Percentiles rank a stretch among this genome's conserved stretches.
Conservation (phyloP, 768 basidiomycete genomes). For the Termitomyces sp. region DNA sequence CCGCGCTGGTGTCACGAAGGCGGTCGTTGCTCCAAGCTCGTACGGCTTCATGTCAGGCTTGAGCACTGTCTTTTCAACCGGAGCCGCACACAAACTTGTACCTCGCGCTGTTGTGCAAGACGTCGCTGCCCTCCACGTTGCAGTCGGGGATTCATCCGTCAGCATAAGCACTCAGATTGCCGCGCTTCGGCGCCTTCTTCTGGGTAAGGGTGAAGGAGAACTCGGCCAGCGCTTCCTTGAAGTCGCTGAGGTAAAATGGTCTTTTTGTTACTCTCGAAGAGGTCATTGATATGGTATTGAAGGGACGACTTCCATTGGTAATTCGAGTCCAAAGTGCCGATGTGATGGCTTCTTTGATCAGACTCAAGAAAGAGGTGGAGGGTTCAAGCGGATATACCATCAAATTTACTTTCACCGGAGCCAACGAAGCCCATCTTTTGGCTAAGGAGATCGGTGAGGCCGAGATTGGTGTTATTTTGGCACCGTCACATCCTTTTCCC, state of each 20-base stretch:
- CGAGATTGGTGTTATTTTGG: conserved; percentile 41
- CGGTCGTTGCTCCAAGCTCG: conserved; percentile 54
- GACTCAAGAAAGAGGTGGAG: conserved; percentile 63
- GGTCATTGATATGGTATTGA: background rate
- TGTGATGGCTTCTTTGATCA: conserved; percentile 71
- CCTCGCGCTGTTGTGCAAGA: conserved; percentile 60
- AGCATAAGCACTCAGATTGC: conserved; percentile 82
- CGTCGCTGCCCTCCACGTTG: conserved; percentile 61
- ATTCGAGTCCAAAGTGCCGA: conserved; percentile 75
- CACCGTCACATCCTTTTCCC: conserved; percentile 67
- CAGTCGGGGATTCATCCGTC: conserved; percentile 38
- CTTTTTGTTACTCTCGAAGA: conserved; percentile 1
- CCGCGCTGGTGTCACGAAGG: conserved; percentile 54
- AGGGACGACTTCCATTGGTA: conserved; percentile 72
- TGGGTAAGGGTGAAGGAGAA: conserved; percentile 34
- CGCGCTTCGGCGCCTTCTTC: conserved; percentile 59
- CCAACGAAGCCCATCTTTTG: conserved; percentile 61
- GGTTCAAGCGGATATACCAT: conserved; percentile 33
- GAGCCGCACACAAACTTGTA: conserved; percentile 56
- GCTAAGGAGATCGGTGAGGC: conserved; percentile 60
- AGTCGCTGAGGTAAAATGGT: conserved; percentile 34
- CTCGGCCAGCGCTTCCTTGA: conserved; percentile 39
- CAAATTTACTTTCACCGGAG: conserved; percentile 59
- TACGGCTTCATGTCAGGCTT: conserved; percentile 58
- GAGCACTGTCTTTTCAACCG: conserved; percentile 58